Percentiles rank a stretch among this genome's conserved stretches.
These are phyloP conservation scores for Comarum palustre DNA, from an alignment of 306 rosid genomes.

Conservation along the genomic window DNA sequence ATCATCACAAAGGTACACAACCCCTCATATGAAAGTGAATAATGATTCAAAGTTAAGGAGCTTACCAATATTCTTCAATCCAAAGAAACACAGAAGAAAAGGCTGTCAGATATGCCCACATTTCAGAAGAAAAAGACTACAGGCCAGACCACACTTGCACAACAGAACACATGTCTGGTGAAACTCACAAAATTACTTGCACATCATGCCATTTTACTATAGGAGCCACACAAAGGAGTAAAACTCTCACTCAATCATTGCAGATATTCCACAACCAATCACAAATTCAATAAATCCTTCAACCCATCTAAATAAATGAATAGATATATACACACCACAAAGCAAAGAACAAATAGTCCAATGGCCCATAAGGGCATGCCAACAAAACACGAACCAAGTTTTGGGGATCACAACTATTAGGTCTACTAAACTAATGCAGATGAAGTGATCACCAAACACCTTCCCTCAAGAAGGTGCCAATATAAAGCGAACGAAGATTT, in stretches of 20 bases:
- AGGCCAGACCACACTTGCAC: neutral
- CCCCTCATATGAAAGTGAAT: neutral
- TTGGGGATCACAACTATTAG: neutral
- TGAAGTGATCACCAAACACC: neutral
- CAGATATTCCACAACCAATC: neutral
- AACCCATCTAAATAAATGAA: neutral
- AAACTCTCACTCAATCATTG: neutral
- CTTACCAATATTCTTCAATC: neutral
- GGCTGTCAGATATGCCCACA: too few species aligned
- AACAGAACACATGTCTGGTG: neutral
- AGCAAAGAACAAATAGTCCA: neutral
- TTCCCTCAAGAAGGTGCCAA: neutral
- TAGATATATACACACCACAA: neutral
- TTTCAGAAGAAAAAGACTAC: neutral
- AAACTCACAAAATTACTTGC: neutral
- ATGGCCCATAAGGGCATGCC: neutral
- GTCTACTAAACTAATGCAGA: neutral
- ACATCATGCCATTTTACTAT: neutral
- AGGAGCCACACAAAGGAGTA: neutral
- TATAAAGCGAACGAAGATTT: neutral
- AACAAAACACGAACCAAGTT: neutral
- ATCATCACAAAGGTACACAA: neutral
- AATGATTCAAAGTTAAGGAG: neutral
- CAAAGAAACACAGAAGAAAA: neutral
- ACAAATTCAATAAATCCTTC: neutral